phyloP scores from a whole-genome alignment of 306 rosid genomes.

The Quercus wislizeni region DNA sequence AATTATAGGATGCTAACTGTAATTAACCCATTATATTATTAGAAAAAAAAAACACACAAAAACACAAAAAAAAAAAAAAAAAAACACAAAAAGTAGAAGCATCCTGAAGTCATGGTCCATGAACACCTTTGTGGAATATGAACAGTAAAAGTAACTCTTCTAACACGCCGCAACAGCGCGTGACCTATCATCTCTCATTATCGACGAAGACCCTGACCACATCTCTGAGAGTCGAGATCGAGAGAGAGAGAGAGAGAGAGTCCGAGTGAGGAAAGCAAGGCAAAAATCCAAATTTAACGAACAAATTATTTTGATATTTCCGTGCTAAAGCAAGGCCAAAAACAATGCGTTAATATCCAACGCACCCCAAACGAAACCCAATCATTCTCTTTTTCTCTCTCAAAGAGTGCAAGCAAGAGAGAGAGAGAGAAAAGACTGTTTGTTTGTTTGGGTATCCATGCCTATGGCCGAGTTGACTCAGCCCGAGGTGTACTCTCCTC shows the following conservation, averaged over 20 bases:
- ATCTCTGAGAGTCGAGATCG: constrained; percentile 35
- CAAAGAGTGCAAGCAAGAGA: not conserved
- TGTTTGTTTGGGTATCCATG: not conserved
- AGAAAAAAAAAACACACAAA: too few relatives aligned
- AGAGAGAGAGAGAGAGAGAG: constrained; percentile 12
- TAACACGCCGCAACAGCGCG: not conserved
- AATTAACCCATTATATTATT: too few relatives aligned
- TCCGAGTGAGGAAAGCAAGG: not conserved
- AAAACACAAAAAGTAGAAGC: too few relatives aligned
- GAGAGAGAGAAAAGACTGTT: not conserved
- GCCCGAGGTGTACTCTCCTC: constrained; percentile 69
- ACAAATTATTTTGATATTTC: not conserved
- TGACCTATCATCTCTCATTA: constrained; percentile 3
- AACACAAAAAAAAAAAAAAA: too few relatives aligned
- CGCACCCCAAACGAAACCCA: constrained; percentile 1
- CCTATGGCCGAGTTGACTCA: constrained; percentile 92
- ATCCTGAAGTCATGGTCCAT: too few relatives aligned
- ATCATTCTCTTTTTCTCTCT: not conserved
- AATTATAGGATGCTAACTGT: too few relatives aligned
- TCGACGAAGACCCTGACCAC: constrained; percentile 39
- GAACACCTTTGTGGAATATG: not conserved
- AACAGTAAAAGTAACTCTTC: not conserved
- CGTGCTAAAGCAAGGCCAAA: not conserved
- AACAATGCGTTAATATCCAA: constrained; percentile 16
- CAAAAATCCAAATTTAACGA: not conserved